phyloP scores from a whole-genome alignment of 2,329 filamentous ascomycete species.

The Septoria petroselini region DNA sequence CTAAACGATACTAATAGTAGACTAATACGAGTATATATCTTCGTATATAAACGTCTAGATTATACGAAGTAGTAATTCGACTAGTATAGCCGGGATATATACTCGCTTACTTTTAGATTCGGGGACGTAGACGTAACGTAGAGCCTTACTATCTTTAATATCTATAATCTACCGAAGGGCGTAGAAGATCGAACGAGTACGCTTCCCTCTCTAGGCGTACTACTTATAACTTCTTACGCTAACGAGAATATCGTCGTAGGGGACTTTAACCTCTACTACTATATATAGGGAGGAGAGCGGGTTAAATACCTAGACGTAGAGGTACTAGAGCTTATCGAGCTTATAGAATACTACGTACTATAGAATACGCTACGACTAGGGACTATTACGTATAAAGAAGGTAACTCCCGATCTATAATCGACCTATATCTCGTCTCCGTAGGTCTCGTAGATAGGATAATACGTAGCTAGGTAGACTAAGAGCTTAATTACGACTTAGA shows the following conservation, averaged over 20 bases:
- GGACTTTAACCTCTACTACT: conserved; percentile 7
- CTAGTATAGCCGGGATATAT: conserved; percentile 8
- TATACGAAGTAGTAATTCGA: conserved; percentile 8
- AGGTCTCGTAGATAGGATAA: not conserved
- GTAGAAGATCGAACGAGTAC: conserved; percentile 1
- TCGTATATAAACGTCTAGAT: conserved; percentile 10
- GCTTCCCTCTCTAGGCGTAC: conserved; percentile 1
- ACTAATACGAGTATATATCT: conserved; percentile 6
- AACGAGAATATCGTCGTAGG: conserved; percentile 2
- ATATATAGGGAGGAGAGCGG: not conserved
- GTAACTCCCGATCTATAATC: conserved; percentile 1
- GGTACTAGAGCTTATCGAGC: not conserved
- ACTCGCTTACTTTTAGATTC: conserved; percentile 2
- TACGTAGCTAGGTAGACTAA: not conserved
- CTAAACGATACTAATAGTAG: conserved; percentile 4
- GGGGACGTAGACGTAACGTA: not conserved
- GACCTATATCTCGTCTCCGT: not conserved
- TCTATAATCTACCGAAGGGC: conserved; percentile 3
- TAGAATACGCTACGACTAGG: not conserved
- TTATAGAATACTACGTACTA: conserved; percentile 1
- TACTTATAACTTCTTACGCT: conserved; percentile 1
- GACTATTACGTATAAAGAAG: conserved; percentile 5
- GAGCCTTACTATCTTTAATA: conserved; percentile 3
- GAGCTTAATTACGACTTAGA: not conserved
- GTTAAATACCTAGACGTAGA: not conserved